Percentiles rank a stretch among this genome's conserved stretches.
These are phyloP conservation scores for Rhodomyrtus tomentosa DNA, from an alignment of 345 rosid genomes.

Conservation along the genomic window DNA sequence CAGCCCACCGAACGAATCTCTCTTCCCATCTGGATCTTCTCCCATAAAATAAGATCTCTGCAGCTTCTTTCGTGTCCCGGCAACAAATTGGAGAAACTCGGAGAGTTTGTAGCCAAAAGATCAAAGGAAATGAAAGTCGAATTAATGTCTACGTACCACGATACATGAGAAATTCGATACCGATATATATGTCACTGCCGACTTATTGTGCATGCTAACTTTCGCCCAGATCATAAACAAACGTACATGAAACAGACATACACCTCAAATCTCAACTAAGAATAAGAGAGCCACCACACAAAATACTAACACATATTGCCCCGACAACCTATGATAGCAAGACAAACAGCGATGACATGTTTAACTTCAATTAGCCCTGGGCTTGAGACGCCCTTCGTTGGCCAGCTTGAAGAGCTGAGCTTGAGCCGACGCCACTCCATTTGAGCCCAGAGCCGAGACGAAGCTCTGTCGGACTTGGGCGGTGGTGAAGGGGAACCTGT, in stretches of 20 bases:
- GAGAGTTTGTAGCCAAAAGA: background rate
- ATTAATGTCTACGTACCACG: background rate
- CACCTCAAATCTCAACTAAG: background rate
- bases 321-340: background rate
- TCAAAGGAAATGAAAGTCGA: background rate
- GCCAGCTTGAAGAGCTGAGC: slow-evolving; percentile 76
- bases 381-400: slow-evolving; percentile 72
- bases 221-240: background rate
- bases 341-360: background rate
- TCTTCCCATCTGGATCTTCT: background rate
- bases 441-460: slow-evolving; percentile 39
- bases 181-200: background rate
- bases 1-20: background rate
- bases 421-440: slow-evolving; percentile 54
- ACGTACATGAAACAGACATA: background rate
- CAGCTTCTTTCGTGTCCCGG: background rate
- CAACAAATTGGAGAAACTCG: background rate
- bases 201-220: background rate
- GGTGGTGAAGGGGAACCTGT: slow-evolving; percentile 52
- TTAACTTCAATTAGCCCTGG: slow-evolving; percentile 14
- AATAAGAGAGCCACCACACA: background rate
- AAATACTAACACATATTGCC: background rate
- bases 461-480: slow-evolving; percentile 64
- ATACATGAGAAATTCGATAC: background rate
- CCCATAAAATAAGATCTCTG: background rate